Evolutionary conservation across 2,329 filamentous ascomycete species (phyloP).

Genomic region (Aspergillus costaricaensis): DNA sequence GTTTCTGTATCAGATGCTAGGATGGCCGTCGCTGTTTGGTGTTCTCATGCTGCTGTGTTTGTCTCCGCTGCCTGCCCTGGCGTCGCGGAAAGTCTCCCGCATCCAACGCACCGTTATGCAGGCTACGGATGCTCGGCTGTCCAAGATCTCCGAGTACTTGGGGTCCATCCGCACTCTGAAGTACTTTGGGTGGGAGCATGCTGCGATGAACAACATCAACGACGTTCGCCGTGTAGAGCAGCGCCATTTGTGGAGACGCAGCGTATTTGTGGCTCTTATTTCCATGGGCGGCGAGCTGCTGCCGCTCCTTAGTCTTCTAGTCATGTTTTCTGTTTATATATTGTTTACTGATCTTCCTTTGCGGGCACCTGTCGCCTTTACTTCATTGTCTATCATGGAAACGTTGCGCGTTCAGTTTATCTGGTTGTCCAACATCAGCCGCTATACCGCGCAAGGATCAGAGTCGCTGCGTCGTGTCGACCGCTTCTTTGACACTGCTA

Average conservation of each 20-base stretch:
- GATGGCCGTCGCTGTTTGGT: conserved; percentile 59
- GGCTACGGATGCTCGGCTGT: conserved; percentile 60
- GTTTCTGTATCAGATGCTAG: conserved; percentile 58
- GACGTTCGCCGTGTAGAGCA: conserved; percentile 55
- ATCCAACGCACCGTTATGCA: conserved; percentile 56
- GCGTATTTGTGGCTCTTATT: conserved; percentile 45
- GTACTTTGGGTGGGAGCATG: conserved; percentile 62
- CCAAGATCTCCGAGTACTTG: conserved; percentile 60
- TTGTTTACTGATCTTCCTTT: conserved; percentile 51
- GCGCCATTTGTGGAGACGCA: conserved; percentile 56
- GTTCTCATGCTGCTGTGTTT: conserved; percentile 51
- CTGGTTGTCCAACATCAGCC: conserved; percentile 52
- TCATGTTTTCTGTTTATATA: conserved; percentile 58
- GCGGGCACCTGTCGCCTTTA: conserved; percentile 61
- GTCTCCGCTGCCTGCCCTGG: conserved; percentile 53
- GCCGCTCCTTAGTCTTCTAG: conserved; percentile 54
- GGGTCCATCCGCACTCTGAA: conserved; percentile 61
- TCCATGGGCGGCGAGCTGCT: conserved; percentile 56
- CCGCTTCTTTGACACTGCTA: conserved; percentile 56
- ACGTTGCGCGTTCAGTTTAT: conserved; percentile 56
- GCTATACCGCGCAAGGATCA: conserved; percentile 45
- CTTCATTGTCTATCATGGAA: conserved; percentile 56
- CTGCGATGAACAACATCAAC: conserved; percentile 55
- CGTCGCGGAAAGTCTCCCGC: conserved; percentile 54
- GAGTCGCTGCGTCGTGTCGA: conserved; percentile 57